Conservation (phyloP, 78 protist species). For the Dictyostelium firmibasis region DNA sequence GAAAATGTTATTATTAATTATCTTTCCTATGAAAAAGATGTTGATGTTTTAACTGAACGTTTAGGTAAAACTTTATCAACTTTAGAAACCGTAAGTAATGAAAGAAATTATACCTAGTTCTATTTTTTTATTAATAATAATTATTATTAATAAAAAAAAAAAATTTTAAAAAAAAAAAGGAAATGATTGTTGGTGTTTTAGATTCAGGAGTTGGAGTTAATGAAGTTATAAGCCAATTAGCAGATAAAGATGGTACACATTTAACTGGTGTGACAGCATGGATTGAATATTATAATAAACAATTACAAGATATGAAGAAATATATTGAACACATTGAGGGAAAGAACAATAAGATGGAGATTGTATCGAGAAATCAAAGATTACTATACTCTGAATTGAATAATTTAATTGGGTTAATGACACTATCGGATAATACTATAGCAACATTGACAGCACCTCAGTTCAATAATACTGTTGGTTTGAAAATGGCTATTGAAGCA, state of each 20-base stretch:
- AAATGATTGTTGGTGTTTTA: slow-evolving; percentile 68
- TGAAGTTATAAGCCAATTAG: slow-evolving; percentile 34
- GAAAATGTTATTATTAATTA: slow-evolving; percentile 35
- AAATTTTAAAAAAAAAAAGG: not conserved
- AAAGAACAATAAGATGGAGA: slow-evolving; percentile 76
- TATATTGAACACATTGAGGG: slow-evolving; percentile 79
- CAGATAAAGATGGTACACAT: slow-evolving; percentile 57
- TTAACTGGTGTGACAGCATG: slow-evolving; percentile 75
- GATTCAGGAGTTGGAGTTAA: slow-evolving; percentile 34
- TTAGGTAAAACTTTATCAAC: slow-evolving; percentile 28
- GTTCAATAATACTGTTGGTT: not conserved
- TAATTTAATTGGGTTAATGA: slow-evolving; percentile 28
- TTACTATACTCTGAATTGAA: slow-evolving; percentile 1
- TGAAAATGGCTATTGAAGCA: slow-evolving; percentile 35
- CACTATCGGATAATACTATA: slow-evolving; percentile 31
- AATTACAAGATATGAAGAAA: slow-evolving; percentile 73
- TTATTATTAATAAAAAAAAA: not conserved
- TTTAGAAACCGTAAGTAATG: slow-evolving; percentile 21
- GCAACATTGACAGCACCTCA: slow-evolving; percentile 23
- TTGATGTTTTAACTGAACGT: slow-evolving; percentile 60
- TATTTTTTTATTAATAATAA: not conserved
- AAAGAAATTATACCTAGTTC: too few relatives aligned
- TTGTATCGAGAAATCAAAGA: slow-evolving; percentile 67
- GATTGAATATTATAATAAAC: slow-evolving; percentile 73
- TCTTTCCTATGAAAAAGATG: slow-evolving; percentile 49